These are phyloP conservation scores for Sanchytrium tribonematis DNA, from an alignment of 371 early-diverging fungal species.

Conservation along the genomic window DNA sequence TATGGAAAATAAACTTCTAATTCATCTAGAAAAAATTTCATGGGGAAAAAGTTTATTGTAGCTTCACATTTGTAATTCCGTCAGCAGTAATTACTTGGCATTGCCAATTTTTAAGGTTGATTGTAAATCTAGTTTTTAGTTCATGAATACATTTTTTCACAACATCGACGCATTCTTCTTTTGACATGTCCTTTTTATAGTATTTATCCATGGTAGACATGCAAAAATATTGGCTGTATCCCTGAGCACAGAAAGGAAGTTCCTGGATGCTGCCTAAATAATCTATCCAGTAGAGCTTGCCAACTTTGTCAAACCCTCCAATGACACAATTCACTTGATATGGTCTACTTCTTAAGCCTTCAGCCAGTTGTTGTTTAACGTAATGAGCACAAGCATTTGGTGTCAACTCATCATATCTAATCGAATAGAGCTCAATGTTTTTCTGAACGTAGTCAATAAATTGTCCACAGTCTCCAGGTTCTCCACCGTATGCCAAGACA, in stretches of 20 bases:
- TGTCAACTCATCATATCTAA: constrained; percentile 42
- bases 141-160: constrained; percentile 56
- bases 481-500: constrained; percentile 56
- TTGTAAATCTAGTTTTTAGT: constrained; percentile 54
- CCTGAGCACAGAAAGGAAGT: constrained; percentile 69
- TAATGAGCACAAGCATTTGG: constrained; percentile 54
- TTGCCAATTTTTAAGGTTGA: constrained; percentile 48
- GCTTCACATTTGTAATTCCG: constrained; percentile 32
- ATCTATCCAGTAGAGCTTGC: constrained; percentile 75
- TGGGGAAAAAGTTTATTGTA: constrained; percentile 4
- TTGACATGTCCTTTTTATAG: constrained; percentile 45
- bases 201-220: constrained; percentile 74
- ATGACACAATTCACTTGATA: constrained; percentile 69
- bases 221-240: constrained; percentile 67
- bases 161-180: constrained; percentile 51
- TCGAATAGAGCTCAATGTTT: constrained; percentile 64
- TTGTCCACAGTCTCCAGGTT: constrained; percentile 73
- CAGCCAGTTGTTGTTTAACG: constrained; percentile 57
- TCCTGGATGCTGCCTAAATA: constrained; percentile 49
- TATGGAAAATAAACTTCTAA: constrained; percentile 93
- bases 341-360: constrained; percentile 53
- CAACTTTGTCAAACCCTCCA: constrained; percentile 43
- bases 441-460: constrained; percentile 85
- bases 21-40: constrained; percentile 39
- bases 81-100: constrained; percentile 55